Base-by-base conservation (phyloP, 176 grass and related monocot genomes). In the Lolium multiflorum region DNA sequence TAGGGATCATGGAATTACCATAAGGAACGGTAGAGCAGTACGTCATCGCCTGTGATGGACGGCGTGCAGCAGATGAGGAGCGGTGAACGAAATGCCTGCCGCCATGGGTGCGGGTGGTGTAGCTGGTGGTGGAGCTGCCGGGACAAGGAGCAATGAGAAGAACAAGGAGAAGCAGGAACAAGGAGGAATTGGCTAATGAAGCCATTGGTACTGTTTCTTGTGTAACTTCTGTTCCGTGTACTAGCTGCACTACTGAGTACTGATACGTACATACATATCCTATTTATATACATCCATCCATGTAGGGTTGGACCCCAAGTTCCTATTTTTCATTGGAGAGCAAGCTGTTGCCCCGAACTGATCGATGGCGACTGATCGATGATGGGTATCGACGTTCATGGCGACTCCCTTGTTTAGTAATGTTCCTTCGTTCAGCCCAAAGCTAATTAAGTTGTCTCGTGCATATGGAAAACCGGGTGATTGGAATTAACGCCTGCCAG, bases 171-270 rank as follows among this genome's bases (percentile, higher is more conserved):
- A 71, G 68, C 38, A 71, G 38, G 38, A 12, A 18, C 38, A 44
- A 71, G 38, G 68, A 71, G 39, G 39, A 11, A 71, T 46, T 71
- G 68, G 68, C 39, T 46, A 43, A 43, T 43, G 68, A 43, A 71
- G 10, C 5, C 68, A 46, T 63, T 26, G 6, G 31, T 35, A 21
- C 11, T 46, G 9, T 35, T 35, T 35, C 39, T 21, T 71, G 39
- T 71, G 68, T 11, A 43, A n/a, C 3, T 41, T 10, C 12, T 62
- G 21, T 5, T 25, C 5, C 22, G 59, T 71, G 67, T 35, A 35
- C 31, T 35, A 35, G 31, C 3, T 69, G 66, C 38, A 13, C 21
- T 25, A 13, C 21, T 62, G 22, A 25, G 51, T 12, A 62, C 21
- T 0, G 31, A 35, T 35, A 35, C 31, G 31, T 35, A 35, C 31